A percentile compares a stretch with the other conserved stretches of the same genome.
These are phyloP conservation scores for Arthrinium puccinioides DNA, from an alignment of 2,329 filamentous ascomycete species.

Conservation along the genomic window DNA sequence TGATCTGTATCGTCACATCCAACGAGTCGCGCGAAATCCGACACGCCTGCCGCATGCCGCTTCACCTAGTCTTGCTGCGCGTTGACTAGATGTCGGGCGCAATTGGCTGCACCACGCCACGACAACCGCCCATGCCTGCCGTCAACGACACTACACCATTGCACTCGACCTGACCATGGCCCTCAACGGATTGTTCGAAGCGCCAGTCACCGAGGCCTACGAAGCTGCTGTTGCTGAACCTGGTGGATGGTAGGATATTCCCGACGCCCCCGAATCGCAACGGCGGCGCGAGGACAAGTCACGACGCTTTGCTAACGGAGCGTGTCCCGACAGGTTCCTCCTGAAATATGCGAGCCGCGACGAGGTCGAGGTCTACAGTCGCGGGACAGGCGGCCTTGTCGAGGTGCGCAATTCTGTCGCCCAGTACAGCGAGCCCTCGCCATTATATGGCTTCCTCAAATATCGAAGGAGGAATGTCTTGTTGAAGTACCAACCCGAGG, in stretches of 20 bases:
- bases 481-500: conserved; percentile 87
- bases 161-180: too few species aligned
- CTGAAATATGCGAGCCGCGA: conserved; percentile 88
- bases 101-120: neutral
- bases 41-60: too few species aligned
- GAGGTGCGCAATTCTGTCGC: conserved; percentile 76
- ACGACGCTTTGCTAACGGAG: conserved; percentile 11
- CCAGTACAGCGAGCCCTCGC: conserved; percentile 75
- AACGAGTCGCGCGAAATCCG: too few species aligned
- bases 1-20: too few species aligned
- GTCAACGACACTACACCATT: neutral
- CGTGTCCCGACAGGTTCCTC: conserved; percentile 63
- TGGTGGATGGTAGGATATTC: conserved; percentile 76
- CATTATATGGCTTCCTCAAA: conserved; percentile 84
- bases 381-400: conserved; percentile 72
- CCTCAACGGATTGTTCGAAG: conserved; percentile 86
- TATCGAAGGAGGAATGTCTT: conserved; percentile 87
- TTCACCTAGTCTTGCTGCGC: neutral
- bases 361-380: conserved; percentile 70
- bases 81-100: conserved; percentile 9
- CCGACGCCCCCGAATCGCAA: conserved; percentile 2
- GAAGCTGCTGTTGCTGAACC: conserved; percentile 72
- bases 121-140: too few species aligned
- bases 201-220: conserved; percentile 76
- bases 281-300: neutral